Base-by-base conservation (phyloP, 495 filamentous ascomycete genomes). In the Aspergillus carlsbadensis region DNA sequence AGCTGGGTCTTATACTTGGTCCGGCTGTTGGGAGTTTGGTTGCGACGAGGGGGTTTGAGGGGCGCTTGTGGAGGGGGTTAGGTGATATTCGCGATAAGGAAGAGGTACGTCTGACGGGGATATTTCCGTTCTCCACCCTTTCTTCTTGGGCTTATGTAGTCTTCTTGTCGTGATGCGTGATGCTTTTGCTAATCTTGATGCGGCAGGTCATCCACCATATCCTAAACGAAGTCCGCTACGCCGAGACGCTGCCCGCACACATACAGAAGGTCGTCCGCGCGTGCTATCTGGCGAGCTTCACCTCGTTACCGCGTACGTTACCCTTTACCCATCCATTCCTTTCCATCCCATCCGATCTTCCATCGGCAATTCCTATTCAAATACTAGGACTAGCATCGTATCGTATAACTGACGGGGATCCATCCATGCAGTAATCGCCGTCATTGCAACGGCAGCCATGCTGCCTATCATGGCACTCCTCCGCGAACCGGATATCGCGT, bases 1-100 rank as follows among this genome's bases (percentile, higher is more conserved):
- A 76, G 54, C 52, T 76, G 14, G 73, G 71, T 0, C 58, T 68
- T 13, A 65, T 72, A 10, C 50, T 74, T 4, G 71, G 73, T 2
- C 67, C 62, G 3, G 57, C 66, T 1, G 36, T 41, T 33, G 63
- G 42, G 10, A n/a, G n/a, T n/a, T n/a, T n/a, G n/a, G 52, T 62
- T 4, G 60, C 61, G n/a, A n/a, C 73, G 42, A 42, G 29, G 11
- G 10, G 59, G 10, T 72, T 75, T 54, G 37, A 48, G 24, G 18
- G 35, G 8, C 58, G 51, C 10, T 35, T 70, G n/a, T 18, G 46
- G 34, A 20, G 49, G 18, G 51, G 20, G 13, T 37, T 69, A 34
- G 34, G 39, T 17, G 56, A 24, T 1, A 44, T 48, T 39, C 10
- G 34, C 21, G 53, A 57, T 13, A 52, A 60, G 22, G 31, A 55